Evolutionary conservation across 345 rosid genomes (phyloP).

Genomic region (Gossypium turneri): DNA sequence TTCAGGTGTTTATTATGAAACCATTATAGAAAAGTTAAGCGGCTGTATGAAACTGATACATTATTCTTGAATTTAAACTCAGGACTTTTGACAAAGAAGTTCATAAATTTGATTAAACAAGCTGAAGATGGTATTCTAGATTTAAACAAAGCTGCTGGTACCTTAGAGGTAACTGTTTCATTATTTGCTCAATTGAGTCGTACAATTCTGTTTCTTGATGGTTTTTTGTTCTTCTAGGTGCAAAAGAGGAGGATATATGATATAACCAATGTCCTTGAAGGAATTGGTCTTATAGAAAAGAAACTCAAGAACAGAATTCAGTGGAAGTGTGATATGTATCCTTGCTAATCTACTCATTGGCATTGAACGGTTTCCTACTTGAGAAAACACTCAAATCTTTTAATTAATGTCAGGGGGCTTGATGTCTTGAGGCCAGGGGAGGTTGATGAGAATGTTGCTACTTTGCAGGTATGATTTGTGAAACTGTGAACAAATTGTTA

Average conservation of each 20-base stretch:
- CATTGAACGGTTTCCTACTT: not conserved
- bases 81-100: constrained; percentile 96
- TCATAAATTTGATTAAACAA: constrained; percentile 87
- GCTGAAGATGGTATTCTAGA: constrained; percentile 97
- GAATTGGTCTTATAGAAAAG: constrained; percentile 97
- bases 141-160: constrained; percentile 90
- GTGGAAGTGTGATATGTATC: constrained; percentile 73
- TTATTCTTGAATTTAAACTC: constrained; percentile 24
- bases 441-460: constrained; percentile 58
- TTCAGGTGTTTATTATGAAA: not conserved
- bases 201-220: constrained; percentile 16
- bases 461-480: constrained; percentile 62
- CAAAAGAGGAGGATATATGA: constrained; percentile 98
- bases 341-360: constrained; percentile 14
- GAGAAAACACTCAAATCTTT: constrained; percentile 16
- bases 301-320: constrained; percentile 93
- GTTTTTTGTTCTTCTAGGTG: constrained; percentile 48
- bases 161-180: constrained; percentile 61
- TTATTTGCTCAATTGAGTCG: not conserved
- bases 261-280: constrained; percentile 97
- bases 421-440: constrained; percentile 87
- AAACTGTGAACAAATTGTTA: constrained; percentile 12
- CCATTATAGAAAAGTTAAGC: not conserved
- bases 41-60: not conserved
- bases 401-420: constrained; percentile 60